Conservation (phyloP, 1,139 yeast species). For the Yamadazyma diddensiae region DNA sequence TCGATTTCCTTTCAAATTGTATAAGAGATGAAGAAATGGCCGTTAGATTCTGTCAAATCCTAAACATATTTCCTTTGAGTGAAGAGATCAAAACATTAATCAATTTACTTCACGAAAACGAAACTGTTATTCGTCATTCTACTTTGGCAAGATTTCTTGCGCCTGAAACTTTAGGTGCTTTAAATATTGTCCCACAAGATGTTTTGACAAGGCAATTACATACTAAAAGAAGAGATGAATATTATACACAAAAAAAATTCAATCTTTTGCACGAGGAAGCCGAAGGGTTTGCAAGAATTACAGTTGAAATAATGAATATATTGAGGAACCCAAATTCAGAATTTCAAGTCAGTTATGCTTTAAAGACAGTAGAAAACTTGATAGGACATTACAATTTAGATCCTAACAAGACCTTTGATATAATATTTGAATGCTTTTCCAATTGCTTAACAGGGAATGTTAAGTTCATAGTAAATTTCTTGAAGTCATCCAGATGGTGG, state of each 20-base stretch:
- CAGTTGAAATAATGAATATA: constrained; percentile 50
- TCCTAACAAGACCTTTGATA: constrained; percentile 66
- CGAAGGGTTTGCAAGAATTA: constrained; percentile 75
- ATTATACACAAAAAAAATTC: constrained; percentile 69
- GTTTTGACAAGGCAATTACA: constrained; percentile 38
- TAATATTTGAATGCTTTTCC: constrained; percentile 52
- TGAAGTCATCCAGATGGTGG: constrained; percentile 65
- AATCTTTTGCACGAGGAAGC: constrained; percentile 75
- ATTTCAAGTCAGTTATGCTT: constrained; percentile 44
- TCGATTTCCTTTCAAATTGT: constrained; percentile 26
- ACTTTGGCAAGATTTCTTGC: constrained; percentile 35
- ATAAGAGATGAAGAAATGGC: constrained; percentile 35
- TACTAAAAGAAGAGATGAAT: constrained; percentile 47
- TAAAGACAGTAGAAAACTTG: constrained; percentile 51
- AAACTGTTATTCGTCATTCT: constrained; percentile 33
- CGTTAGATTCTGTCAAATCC: constrained; percentile 40
- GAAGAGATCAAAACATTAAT: constrained; percentile 28
- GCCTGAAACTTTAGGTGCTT: constrained; percentile 33
- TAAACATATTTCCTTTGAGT: constrained; percentile 42
- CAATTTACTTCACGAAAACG: constrained; percentile 20
- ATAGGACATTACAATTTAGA: constrained; percentile 82
- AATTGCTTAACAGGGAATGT: constrained; percentile 44
- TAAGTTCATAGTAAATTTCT: constrained; percentile 45
- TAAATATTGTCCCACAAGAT: constrained; percentile 40
- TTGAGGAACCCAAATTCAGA: constrained; percentile 39